These are phyloP conservation scores for Prosopis cineraria DNA, from an alignment of 306 rosid genomes.

Conservation along the genomic window DNA sequence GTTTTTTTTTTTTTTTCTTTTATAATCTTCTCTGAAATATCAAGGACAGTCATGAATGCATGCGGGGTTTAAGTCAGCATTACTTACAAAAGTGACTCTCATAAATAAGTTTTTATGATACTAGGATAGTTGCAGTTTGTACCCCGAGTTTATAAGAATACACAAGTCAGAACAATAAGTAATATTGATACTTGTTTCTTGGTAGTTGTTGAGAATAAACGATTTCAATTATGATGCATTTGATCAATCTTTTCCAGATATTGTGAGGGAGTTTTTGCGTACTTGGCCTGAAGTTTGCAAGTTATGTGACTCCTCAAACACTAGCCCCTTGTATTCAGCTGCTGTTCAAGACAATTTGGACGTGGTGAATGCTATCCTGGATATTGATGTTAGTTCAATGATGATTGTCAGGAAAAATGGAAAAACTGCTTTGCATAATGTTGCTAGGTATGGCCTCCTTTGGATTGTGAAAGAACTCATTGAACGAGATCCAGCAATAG, in stretches of 20 bases:
- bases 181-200: neutral
- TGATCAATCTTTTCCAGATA: slow-evolving; percentile 53
- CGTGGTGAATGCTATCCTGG: slow-evolving; percentile 84
- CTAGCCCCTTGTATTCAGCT: slow-evolving; percentile 89
- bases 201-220: neutral
- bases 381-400: slow-evolving; percentile 61
- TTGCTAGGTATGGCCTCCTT: slow-evolving; percentile 73
- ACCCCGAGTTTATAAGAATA: neutral
- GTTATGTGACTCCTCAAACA: slow-evolving; percentile 72
- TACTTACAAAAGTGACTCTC: neutral
- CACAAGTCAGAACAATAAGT: neutral
- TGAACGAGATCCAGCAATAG: slow-evolving; percentile 67
- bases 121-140: slow-evolving; percentile 22
- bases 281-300: slow-evolving; percentile 80
- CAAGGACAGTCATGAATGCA: neutral
- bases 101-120: neutral
- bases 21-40: neutral
- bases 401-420: slow-evolving; percentile 87
- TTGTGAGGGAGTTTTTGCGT: slow-evolving; percentile 69
- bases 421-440: slow-evolving; percentile 83
- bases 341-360: slow-evolving; percentile 80
- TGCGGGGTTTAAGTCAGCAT: neutral
- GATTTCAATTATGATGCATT: slow-evolving; percentile 13
- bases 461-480: slow-evolving; percentile 65
- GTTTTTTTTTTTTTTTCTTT: neutral